Percentiles rank a stretch among this genome's conserved stretches.
These are phyloP conservation scores for Malus hybrid DNA, from an alignment of 331 rosid species.

Conservation along the genomic window DNA sequence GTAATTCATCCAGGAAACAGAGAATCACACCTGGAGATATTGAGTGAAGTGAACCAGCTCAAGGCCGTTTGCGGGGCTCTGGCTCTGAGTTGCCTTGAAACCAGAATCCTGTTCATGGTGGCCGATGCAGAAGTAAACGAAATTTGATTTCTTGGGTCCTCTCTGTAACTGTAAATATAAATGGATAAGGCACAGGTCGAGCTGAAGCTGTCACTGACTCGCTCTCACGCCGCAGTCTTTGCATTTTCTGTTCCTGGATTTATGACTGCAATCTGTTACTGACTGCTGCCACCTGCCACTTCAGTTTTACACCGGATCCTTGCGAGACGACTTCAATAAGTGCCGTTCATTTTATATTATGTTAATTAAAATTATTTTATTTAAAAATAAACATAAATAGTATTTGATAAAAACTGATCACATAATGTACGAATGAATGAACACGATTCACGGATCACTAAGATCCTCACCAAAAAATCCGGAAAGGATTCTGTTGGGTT, in stretches of 20 bases:
- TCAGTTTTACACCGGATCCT: not conserved
- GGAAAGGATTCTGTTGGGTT: too few relatives aligned
- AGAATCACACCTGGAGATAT: constrained; percentile 32
- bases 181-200: not conserved
- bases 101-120: constrained; percentile 36
- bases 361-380: too few relatives aligned
- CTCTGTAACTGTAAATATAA: not conserved
- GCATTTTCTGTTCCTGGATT: not conserved
- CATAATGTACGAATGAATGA: too few relatives aligned
- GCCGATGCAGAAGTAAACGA: not conserved
- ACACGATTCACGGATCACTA: rapidly evolving
- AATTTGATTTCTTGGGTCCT: not conserved
- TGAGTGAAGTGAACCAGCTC: constrained; percentile 18
- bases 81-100: constrained; percentile 19
- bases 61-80: constrained; percentile 15
- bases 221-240: not conserved
- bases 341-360: too few relatives aligned
- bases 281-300: not conserved
- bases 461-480: too few relatives aligned
- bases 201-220: not conserved
- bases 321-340: too few relatives aligned
- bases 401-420: too few relatives aligned
- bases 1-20: not conserved
- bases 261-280: not conserved
- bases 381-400: too few relatives aligned